Conservation (phyloP, 176 grass and related monocot genomes). For the Eleusine indica region DNA sequence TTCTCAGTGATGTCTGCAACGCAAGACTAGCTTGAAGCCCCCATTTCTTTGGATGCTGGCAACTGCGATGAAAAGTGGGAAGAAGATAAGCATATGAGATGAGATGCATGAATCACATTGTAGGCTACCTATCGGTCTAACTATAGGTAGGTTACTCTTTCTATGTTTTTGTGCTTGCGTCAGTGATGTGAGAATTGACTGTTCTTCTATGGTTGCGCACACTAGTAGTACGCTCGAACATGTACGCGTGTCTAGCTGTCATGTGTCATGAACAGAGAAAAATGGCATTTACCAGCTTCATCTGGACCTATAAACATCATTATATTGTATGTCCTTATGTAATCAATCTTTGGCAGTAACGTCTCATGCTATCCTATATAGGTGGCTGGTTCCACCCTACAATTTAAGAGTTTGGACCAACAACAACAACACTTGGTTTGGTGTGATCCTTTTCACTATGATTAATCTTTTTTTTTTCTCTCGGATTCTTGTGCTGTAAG, state of each 20-base stretch:
- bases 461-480: background rate
- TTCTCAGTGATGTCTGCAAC: background rate
- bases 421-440: background rate
- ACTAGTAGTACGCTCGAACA: background rate
- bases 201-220: too few relatives aligned
- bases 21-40: too few relatives aligned
- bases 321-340: too few relatives aligned
- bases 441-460: background rate
- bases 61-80: background rate
- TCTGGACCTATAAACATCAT: background rate
- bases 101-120: background rate
- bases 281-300: background rate
- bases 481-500: background rate
- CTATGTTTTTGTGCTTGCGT: too few relatives aligned
- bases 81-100: background rate
- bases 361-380: background rate
- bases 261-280: background rate
- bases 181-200: too few relatives aligned
- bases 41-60: slow-evolving; percentile 5
- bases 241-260: background rate
- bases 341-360: background rate
- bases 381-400: background rate
- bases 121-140: background rate
- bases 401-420: background rate
- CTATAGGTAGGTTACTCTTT: too few relatives aligned